Evolutionary conservation across 768 basidiomycete species (phyloP).

Genomic region (Strobilomyces echinocephalus): DNA sequence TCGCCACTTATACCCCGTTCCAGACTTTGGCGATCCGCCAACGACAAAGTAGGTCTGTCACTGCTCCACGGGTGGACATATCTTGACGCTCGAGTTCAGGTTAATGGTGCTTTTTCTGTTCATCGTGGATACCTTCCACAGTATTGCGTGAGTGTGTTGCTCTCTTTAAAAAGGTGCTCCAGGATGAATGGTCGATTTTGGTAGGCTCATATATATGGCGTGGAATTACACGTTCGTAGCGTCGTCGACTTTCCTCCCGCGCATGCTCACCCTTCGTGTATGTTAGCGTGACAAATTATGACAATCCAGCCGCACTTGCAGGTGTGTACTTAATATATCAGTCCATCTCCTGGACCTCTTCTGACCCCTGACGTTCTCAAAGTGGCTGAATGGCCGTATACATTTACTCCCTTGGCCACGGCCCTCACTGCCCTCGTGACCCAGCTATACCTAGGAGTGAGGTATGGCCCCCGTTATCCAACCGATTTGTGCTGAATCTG

Average conservation of each 20-base stretch:
- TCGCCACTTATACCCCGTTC: neutral
- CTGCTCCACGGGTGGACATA: too few relatives aligned
- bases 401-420: constrained; percentile 47
- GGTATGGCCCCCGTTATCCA: constrained; percentile 22
- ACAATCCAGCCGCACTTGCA: neutral
- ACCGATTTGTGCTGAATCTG: neutral
- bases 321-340: neutral
- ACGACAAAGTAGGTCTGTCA: neutral
- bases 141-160: neutral
- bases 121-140: neutral
- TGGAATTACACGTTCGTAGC: neutral
- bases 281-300: neutral
- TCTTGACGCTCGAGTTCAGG: neutral
- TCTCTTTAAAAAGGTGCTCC: neutral
- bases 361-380: neutral
- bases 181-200: neutral
- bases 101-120: neutral
- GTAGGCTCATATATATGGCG: neutral
- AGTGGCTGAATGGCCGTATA: constrained; percentile 46
- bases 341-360: too few relatives aligned
- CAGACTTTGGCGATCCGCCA: neutral
- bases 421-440: constrained; percentile 44
- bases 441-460: constrained; percentile 44
- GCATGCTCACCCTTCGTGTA: neutral
- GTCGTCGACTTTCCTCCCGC: neutral